Evolutionary conservation across 768 basidiomycete species (phyloP), one percentile per base, ranked within the genome.

Genomic region (Thelephora aurantiotincta): DNA sequence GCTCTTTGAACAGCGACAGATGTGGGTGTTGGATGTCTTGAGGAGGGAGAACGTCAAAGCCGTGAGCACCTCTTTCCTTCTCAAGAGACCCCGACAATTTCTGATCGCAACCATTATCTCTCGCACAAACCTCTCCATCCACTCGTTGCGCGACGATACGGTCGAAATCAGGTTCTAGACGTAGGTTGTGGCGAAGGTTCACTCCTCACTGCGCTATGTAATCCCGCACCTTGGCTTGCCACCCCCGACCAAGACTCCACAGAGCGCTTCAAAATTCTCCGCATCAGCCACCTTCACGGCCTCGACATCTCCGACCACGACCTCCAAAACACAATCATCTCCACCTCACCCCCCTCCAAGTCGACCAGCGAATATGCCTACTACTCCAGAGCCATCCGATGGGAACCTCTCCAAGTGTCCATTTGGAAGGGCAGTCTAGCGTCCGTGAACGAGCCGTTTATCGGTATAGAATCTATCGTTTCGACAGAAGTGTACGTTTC

Each of bases 181-280:
- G 67, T 89, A 22, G 89, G 89, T 3, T 93, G 89, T 54, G 89
- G 89, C 35, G 78, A 86, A 61, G 89, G 89, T 18, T 68, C 78
- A 35, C 70, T 92, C 6, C 73, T 92, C 12, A 60, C 68, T 0
- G 72, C 78, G 9, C 75, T 93, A 11, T 75, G 75, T 52, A 79
- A 84, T 56, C 82, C 89, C 0, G 77, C 88, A 1, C 78, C 81
- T 0, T 83, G 82, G 75, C 72, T 81, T 20, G 52, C 66, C n/a
- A 53, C 37, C 59, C 75, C 58, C 0, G 52, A 60, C 2, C 46
- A 52, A 11, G 50, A 47, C 3, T 51, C 48, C 1, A 26, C 44
- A 1, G 36, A 38, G 11, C 37, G 47, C 50, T 18, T 46, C 45
- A 52, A 16, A 48, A 56, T 13, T 9, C 49, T 54, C 43, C 59